Percentiles rank a stretch among this genome's conserved stretches.
Conservation (phyloP, 2,329 filamentous ascomycete genomes). For the Mycocentrospora acerina region DNA sequence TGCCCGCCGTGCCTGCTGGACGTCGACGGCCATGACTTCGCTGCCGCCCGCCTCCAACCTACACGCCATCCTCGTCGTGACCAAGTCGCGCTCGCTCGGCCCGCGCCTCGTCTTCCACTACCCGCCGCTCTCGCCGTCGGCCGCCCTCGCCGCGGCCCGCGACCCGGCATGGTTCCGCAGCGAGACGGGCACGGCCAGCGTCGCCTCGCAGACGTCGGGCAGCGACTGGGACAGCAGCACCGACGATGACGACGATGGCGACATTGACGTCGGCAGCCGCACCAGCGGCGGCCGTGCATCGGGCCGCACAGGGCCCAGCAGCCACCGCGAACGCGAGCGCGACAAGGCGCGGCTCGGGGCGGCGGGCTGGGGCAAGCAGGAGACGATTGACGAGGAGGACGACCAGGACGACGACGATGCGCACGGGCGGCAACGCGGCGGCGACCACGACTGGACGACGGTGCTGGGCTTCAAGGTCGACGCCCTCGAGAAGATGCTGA, state of each 20-base stretch:
- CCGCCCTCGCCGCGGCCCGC: constrained; percentile 34
- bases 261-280: constrained; percentile 37
- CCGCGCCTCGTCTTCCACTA: constrained; percentile 47
- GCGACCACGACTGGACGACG: constrained; percentile 41
- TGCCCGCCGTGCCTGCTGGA: too few species aligned
- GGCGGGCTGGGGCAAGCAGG: constrained; percentile 35
- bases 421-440: constrained; percentile 21
- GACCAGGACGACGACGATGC: constrained; percentile 20
- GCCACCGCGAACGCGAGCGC: constrained; percentile 23
- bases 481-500: constrained; percentile 44
- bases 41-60: constrained; percentile 41
- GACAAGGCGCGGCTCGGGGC: constrained; percentile 28
- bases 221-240: constrained; percentile 43
- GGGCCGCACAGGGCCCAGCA: constrained; percentile 27
- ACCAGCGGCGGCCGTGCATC: constrained; percentile 37
- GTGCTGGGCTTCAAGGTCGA: constrained; percentile 44
- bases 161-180: constrained; percentile 42
- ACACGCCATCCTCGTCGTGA: constrained; percentile 45
- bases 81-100: constrained; percentile 41
- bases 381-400: constrained; percentile 41
- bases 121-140: constrained; percentile 41
- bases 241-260: constrained; percentile 38
- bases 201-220: constrained; percentile 34
- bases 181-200: constrained; percentile 38
- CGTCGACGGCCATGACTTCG: constrained; percentile 7